Evolutionary conservation across 345 rosid genomes (phyloP).

Genomic region (Turnera subulata): DNA sequence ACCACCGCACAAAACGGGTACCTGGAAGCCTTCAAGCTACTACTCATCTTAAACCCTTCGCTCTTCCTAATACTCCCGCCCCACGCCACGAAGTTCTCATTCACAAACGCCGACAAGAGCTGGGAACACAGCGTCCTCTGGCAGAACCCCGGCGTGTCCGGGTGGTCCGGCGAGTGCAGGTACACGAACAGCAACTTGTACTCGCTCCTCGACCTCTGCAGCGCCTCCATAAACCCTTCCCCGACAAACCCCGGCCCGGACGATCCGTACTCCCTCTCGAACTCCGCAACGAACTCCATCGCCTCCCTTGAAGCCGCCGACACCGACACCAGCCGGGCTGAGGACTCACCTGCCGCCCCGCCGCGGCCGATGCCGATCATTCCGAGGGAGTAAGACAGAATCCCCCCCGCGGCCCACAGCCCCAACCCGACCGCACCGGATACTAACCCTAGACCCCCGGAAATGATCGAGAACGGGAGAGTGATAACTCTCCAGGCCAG

Average conservation of each 20-base stretch:
- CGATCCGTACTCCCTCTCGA: conserved; percentile 70
- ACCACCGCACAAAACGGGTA: conserved; percentile 97
- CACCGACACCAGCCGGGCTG: conserved; percentile 50
- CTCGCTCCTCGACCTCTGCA: conserved; percentile 69
- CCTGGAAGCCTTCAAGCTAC: conserved; percentile 92
- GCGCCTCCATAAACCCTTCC: conserved; percentile 94
- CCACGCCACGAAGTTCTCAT: conserved; percentile 92
- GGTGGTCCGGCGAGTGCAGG: conserved; percentile 97
- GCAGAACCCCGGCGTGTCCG: conserved; percentile 74
- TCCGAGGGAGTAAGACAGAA: conserved; percentile 78
- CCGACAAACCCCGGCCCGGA: conserved; percentile 62
- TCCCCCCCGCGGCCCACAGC: conserved; percentile 92
- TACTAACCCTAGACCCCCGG: conserved; percentile 79
- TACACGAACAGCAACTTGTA: conserved; percentile 83
- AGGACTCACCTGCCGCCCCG: conserved; percentile 39
- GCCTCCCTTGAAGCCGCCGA: conserved; percentile 76
- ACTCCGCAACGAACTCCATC: conserved; percentile 56
- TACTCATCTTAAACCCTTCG: conserved; percentile 99
- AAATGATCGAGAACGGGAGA: conserved; percentile 71
- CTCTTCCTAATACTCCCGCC: conserved; percentile 93
- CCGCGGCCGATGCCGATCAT: conserved; percentile 54
- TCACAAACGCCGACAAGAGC: conserved; percentile 56
- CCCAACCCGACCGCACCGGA: conserved; percentile 93
- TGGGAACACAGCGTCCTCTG: conserved; percentile 71
- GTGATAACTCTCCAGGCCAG: conserved; percentile 82